A percentile compares a stretch with the other conserved stretches of the same genome.
Conservation (phyloP, 306 rosid genomes). For the Castanea sativa region DNA sequence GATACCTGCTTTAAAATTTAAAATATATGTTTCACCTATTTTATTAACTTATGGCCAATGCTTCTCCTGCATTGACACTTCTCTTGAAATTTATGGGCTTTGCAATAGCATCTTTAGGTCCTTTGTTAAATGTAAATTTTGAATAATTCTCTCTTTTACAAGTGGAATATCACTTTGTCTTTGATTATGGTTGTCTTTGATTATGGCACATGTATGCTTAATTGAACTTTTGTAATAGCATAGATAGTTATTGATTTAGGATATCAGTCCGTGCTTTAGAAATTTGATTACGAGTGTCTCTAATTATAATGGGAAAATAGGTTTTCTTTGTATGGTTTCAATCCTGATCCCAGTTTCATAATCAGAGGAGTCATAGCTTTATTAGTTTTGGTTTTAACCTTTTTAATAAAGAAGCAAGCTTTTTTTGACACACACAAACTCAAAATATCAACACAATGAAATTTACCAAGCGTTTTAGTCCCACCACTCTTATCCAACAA, state of each 20-base stretch:
- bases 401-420: background rate
- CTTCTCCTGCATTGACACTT: background rate
- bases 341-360: background rate
- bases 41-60: background rate
- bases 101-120: background rate
- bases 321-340: background rate
- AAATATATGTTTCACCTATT: background rate
- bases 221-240: background rate
- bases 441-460: background rate
- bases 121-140: background rate
- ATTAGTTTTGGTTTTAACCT: background rate
- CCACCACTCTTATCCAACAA: background rate
- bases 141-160: background rate
- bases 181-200: background rate
- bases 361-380: background rate
- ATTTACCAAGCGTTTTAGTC: background rate
- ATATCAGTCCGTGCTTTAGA: background rate
- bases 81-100: background rate
- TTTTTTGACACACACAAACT: background rate
- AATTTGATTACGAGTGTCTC: background rate
- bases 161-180: background rate
- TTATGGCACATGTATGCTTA: background rate
- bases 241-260: background rate
- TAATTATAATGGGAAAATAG: background rate
- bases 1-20: background rate